Evolutionary conservation across 495 filamentous ascomycete species (phyloP).

Genomic region (Trichocladium uniseriatum): DNA sequence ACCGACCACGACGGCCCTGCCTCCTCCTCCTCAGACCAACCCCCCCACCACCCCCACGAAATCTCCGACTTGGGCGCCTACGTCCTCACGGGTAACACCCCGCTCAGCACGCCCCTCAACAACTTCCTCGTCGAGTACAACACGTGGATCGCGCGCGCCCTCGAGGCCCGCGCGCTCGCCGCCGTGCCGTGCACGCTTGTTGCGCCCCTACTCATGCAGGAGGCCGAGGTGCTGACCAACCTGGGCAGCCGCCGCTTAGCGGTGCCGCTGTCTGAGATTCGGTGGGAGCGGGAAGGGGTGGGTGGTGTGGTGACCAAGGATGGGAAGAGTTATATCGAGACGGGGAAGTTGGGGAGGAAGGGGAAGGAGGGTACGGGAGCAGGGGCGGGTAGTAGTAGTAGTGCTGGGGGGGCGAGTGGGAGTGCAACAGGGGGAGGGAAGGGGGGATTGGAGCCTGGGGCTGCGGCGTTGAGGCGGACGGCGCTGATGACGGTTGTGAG

Average conservation of each 20-base stretch:
- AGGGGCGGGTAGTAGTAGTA: slow-evolving; percentile 1
- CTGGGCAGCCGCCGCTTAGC: slow-evolving; percentile 69
- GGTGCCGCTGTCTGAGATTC: slow-evolving; percentile 74
- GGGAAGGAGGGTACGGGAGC: slow-evolving; percentile 11
- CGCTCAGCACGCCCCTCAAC: slow-evolving; percentile 68
- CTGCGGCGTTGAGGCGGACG: slow-evolving; percentile 65
- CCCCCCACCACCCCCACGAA: not conserved
- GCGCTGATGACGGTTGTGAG: slow-evolving; percentile 74
- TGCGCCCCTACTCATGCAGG: slow-evolving; percentile 67
- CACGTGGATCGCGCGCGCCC: slow-evolving; percentile 64
- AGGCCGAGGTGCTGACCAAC: slow-evolving; percentile 60
- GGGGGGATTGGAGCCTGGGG: slow-evolving; percentile 53
- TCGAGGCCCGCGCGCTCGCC: slow-evolving; percentile 60
- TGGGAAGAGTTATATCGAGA: slow-evolving; percentile 42
- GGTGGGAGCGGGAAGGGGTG: slow-evolving; percentile 77
- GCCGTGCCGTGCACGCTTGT: slow-evolving; percentile 74
- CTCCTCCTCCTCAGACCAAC: slow-evolving; percentile 20
- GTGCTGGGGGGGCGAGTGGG: not conserved
- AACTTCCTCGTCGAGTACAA: slow-evolving; percentile 79
- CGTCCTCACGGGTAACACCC: slow-evolving; percentile 70
- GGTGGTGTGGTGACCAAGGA: slow-evolving; percentile 46
- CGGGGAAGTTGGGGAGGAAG: slow-evolving; percentile 11
- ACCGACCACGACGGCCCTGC: slow-evolving; percentile 19
- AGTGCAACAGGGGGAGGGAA: slow-evolving; percentile 19
- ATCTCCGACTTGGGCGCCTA: slow-evolving; percentile 53